A percentile compares a stretch with the other conserved stretches of the same genome.
phyloP scores from a whole-genome alignment of 148 eudicot species.

The Diospyros kaki region DNA sequence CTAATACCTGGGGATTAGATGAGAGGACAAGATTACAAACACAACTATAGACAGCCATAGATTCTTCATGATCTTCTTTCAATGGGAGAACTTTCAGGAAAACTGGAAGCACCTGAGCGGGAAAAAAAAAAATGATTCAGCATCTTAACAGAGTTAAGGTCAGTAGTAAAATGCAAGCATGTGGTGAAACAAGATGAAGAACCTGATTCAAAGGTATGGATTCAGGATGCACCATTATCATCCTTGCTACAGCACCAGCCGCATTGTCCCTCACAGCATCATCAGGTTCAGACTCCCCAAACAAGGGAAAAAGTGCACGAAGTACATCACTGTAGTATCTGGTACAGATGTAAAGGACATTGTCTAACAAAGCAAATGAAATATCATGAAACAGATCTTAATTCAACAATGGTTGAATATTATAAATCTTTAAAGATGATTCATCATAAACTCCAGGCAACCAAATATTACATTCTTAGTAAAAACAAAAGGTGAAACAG shows the following conservation, averaged over 20 bases:
- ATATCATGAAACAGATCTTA: background rate
- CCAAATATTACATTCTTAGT: background rate
- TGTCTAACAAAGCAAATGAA: constrained; percentile 13
- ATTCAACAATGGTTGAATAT: background rate
- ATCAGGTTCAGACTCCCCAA: constrained; percentile 87
- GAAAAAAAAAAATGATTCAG: background rate
- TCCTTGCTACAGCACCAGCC: constrained; percentile 97
- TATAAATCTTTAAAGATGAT: background rate
- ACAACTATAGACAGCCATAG: constrained; percentile 82
- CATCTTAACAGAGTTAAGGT: background rate
- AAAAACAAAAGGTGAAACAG: background rate
- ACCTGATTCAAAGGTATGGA: constrained; percentile 87
- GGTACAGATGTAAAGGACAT: constrained; percentile 25
- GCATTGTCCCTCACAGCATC: constrained; percentile 98
- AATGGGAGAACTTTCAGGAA: constrained; percentile 82
- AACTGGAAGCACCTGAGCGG: constrained; percentile 78
- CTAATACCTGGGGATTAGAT: constrained; percentile 76
- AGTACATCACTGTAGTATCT: constrained; percentile 79
- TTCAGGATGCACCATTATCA: constrained; percentile 91
- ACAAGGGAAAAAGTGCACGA: constrained; percentile 72
- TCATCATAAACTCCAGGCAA: background rate
- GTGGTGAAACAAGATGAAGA: constrained; percentile 9
- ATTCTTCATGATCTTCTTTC: constrained; percentile 91
- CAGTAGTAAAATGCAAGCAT: background rate
- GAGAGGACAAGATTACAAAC: constrained; percentile 78